Percentiles rank a stretch among this genome's conserved stretches.
phyloP scores from a whole-genome alignment of 208 protist species.

The Acanthamoeba rhysodes region DNA sequence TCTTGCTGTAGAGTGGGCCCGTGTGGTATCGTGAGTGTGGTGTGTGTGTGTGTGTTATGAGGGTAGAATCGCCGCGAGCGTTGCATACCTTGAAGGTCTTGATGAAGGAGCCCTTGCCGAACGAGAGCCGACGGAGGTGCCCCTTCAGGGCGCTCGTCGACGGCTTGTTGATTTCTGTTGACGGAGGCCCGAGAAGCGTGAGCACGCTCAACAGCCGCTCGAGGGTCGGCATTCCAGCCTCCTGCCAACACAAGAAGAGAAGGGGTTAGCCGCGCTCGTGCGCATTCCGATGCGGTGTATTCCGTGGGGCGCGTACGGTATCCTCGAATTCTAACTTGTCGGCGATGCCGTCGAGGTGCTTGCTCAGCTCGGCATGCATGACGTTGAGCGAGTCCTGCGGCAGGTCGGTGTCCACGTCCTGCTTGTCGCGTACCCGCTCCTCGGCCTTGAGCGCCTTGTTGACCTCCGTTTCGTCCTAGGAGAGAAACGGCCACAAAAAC shows the following conservation, averaged over 20 bases:
- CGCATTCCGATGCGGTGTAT: no score
- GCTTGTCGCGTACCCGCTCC: conserved; percentile 20
- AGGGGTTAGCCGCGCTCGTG: no score
- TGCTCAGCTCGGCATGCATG: conserved; percentile 16
- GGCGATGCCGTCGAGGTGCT: conserved; percentile 43
- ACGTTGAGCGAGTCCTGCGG: conserved; percentile 16
- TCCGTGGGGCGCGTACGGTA: not conserved
- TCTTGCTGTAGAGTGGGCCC: not conserved
- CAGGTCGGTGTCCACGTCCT: not conserved
- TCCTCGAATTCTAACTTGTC: not conserved
- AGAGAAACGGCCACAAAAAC: not conserved
- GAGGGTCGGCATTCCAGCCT: not conserved
- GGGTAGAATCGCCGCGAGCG: not conserved
- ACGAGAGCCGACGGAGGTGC: conserved; percentile 5
- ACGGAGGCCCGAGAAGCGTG: not conserved
- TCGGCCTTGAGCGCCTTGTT: conserved; percentile 1
- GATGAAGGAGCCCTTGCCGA: conserved; percentile 21
- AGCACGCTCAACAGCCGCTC: not conserved
- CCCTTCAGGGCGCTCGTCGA: not conserved
- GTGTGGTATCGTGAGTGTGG: no score
- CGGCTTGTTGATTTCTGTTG: not conserved
- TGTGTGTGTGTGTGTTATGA: not conserved
- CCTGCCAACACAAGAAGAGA: not conserved
- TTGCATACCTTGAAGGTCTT: not conserved
- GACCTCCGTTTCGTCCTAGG: not conserved